phyloP scores from a whole-genome alignment of 495 filamentous ascomycete genomes.

The Aspergillus campestris region DNA sequence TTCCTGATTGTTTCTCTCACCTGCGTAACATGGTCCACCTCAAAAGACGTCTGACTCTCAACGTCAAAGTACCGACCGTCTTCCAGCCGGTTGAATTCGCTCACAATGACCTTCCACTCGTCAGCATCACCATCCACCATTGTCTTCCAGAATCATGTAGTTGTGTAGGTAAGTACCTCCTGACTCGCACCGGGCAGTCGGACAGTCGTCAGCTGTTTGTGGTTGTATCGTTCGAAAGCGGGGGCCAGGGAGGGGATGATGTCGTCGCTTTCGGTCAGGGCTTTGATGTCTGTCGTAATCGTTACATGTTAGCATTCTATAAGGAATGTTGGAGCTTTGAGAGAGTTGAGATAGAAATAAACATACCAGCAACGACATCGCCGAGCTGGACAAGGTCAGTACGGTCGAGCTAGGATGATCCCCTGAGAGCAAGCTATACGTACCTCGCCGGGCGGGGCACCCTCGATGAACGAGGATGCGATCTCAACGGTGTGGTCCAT shows the following conservation, averaged over 20 bases:
- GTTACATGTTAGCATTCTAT: constrained; percentile 4
- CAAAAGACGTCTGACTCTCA: constrained; percentile 76
- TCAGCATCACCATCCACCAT: constrained; percentile 10
- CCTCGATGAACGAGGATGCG: constrained; percentile 82
- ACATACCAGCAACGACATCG: constrained; percentile 81
- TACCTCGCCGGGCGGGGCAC: constrained; percentile 97
- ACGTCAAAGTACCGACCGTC: constrained; percentile 80
- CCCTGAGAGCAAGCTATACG: constrained; percentile 6
- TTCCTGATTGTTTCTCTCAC: constrained; percentile 37
- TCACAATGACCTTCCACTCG: constrained; percentile 65
- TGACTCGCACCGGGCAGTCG: constrained; percentile 84
- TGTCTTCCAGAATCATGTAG: neutral
- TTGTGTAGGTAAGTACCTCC: constrained; percentile 35
- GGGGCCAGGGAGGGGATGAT: constrained; percentile 63
- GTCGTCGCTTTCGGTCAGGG: constrained; percentile 64
- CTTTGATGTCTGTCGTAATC: constrained; percentile 67
- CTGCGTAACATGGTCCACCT: constrained; percentile 77
- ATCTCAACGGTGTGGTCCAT: constrained; percentile 49
- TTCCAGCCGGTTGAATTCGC: constrained; percentile 71
- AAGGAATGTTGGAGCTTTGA: neutral
- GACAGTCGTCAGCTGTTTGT: constrained; percentile 79
- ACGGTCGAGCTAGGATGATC: neutral
- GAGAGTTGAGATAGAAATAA: neutral
- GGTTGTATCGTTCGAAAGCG: constrained; percentile 92
- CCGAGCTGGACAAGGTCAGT: constrained; percentile 51